Base-by-base conservation (phyloP, 2,329 filamentous ascomycete species). In the Neofusicoccum laricinum region DNA sequence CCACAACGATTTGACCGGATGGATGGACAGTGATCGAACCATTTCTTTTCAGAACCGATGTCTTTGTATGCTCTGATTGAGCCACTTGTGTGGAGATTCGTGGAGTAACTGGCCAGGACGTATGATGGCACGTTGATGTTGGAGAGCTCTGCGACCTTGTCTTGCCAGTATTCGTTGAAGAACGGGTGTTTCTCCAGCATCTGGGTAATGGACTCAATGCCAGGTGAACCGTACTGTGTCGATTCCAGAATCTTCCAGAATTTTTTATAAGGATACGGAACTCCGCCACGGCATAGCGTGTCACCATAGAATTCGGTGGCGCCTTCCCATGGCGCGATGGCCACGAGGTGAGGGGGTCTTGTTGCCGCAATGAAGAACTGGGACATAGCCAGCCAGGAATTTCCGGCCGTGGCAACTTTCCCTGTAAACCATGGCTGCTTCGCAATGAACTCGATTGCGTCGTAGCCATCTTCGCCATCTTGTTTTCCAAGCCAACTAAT, bases 231-330 rank as follows among this genome's bases (percentile, higher is more conserved):
- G 61, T 65, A n/a, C 6, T 45, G 41, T 45, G 14, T 8, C 41
- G 14, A n/a, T 4, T 15, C 45, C 45, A 48, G 45, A 48, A 48
- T 12, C 17, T 30, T 30, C 25, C 48, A 5, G 64, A 62, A 15
- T 66, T 61, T 46, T 48, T 30, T 30, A 6, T 30, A 30, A 30
- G 25, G 25, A 30, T 30, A 30, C 4, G 25, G 64, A 1, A 57
- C 55, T 19, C 68, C 66, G 8, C 68, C 67, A 1, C 66, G 66
- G n/a, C 57, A 58, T 21, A 68, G 62, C 3, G 63, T 59, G 21
- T 69, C 66, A 2, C 68, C 61, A 30, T 67, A 67, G 0, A 66
- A 45, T 14, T 68, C 67, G 5, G 21, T 25, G 8, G 8, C 4
- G 25, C 48, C 48, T 17, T 50, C 48, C 48, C 48, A 50, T 5